Conservation (phyloP, 2,329 filamentous ascomycete genomes). For the Chaetomiaceae sp. region DNA sequence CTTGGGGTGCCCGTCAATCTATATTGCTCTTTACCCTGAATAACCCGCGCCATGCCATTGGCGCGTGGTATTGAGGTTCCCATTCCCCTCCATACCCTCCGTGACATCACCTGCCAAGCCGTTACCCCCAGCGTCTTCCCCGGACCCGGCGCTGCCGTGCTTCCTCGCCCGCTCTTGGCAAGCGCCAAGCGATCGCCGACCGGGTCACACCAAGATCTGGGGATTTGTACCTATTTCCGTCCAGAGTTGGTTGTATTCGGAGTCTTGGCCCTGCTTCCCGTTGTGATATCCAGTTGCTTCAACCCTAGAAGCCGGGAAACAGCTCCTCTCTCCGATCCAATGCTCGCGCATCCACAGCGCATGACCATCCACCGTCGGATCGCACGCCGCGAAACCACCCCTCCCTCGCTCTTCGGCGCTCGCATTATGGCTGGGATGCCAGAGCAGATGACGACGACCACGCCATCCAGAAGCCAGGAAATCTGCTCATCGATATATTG, state of each 20-base stretch:
- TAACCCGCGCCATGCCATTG: conserved; percentile 5
- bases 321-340: neutral
- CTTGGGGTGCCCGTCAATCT: neutral
- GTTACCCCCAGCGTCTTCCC: neutral
- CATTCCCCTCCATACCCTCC: neutral
- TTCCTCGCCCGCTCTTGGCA: conserved; percentile 2
- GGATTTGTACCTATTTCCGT: neutral
- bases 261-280: conserved; percentile 4
- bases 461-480: neutral
- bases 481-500: conserved; percentile 1
- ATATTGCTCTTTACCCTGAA: neutral
- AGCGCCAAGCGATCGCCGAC: neutral
- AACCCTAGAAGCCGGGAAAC: neutral
- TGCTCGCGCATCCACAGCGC: neutral
- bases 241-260: neutral
- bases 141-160: neutral
- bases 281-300: neutral
- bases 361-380: neutral
- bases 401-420: neutral
- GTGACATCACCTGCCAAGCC: neutral
- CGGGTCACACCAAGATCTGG: neutral
- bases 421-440: neutral
- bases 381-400: neutral
- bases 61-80: neutral
- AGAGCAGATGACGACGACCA: neutral